Percentiles rank a stretch among this genome's conserved stretches.
These are phyloP conservation scores for Claviceps paspali DNA, from an alignment of 2,329 filamentous ascomycete species.

Conservation along the genomic window DNA sequence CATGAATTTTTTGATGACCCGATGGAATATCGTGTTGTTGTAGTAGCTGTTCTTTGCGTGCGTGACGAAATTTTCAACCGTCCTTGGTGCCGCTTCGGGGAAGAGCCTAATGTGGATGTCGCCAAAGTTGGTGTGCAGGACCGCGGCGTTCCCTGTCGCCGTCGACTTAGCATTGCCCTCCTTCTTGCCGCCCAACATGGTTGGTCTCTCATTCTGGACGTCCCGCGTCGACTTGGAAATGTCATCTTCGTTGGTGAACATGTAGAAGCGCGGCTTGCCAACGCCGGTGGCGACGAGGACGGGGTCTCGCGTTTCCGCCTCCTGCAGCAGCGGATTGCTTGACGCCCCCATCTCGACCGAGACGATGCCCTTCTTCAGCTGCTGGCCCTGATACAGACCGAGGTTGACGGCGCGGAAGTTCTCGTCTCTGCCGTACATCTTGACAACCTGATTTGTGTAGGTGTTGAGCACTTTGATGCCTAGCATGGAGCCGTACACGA, in stretches of 20 bases:
- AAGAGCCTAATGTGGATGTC: conserved; percentile 91
- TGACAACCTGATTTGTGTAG: conserved; percentile 81
- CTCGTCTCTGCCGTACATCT: conserved; percentile 82
- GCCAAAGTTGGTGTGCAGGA: conserved; percentile 83
- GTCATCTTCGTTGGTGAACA: conserved; percentile 86
- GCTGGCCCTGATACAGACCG: conserved; percentile 83
- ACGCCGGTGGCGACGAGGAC: conserved; percentile 74
- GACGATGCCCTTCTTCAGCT: conserved; percentile 82
- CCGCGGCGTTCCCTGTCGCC: conserved; percentile 63
- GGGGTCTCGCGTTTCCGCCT: conserved; percentile 80
- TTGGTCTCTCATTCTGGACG: conserved; percentile 87
- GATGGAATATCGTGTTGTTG: conserved; percentile 94
- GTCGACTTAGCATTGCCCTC: conserved; percentile 37
- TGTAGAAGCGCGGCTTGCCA: conserved; percentile 86
- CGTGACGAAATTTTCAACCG: conserved; percentile 94
- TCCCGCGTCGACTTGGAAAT: conserved; percentile 75
- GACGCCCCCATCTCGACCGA: conserved; percentile 97
- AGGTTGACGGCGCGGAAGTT: conserved; percentile 72
- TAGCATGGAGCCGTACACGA: conserved; percentile 82
- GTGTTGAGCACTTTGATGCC: conserved; percentile 95
- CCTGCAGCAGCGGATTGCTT: conserved; percentile 79
- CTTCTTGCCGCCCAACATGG: conserved; percentile 44
- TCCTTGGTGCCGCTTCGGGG: conserved; percentile 81
- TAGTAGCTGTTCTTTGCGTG: conserved; percentile 86
- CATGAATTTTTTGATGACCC: conserved; percentile 97